Evolutionary conservation across 2,329 filamentous ascomycete genomes (phyloP).

Genomic region (Aschersonia sp.): DNA sequence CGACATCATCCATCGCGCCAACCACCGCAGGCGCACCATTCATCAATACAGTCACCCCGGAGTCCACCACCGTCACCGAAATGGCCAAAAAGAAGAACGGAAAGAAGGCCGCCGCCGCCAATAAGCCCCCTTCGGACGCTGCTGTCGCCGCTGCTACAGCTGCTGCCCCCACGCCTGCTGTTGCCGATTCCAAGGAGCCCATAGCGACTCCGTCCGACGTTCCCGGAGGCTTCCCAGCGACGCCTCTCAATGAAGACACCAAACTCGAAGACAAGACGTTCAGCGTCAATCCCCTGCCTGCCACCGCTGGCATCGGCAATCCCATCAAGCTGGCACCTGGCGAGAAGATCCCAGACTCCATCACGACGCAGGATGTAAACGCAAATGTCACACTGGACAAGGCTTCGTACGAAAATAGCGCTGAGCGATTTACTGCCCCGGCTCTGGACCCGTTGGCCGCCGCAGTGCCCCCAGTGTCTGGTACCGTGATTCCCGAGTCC

Average conservation of each 20-base stretch:
- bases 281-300: slow-evolving; percentile 46
- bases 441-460: slow-evolving; percentile 10
- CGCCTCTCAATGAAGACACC: slow-evolving; percentile 42
- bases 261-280: slow-evolving; percentile 36
- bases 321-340: slow-evolving; percentile 68
- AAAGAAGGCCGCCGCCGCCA: slow-evolving; percentile 13
- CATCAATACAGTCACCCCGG: slow-evolving; percentile 54
- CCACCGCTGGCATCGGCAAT: slow-evolving; percentile 53
- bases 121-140: slow-evolving; percentile 6
- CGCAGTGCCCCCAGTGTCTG: slow-evolving; percentile 39
- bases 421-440: slow-evolving; percentile 38
- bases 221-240: slow-evolving; percentile 45
- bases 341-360: slow-evolving; percentile 60
- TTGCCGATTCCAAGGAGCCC: slow-evolving; percentile 6
- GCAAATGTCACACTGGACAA: slow-evolving; percentile 64
- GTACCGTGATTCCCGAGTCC: slow-evolving; percentile 66
- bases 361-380: slow-evolving; percentile 55
- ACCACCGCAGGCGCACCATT: slow-evolving; percentile 26
- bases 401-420: slow-evolving; percentile 74
- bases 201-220: slow-evolving; percentile 19
- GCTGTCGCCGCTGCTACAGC: slow-evolving; percentile 1
- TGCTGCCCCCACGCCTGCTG: slow-evolving; percentile 2
- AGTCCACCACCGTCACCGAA: slow-evolving; percentile 51
- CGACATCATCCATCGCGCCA: slow-evolving; percentile 5
- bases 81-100: slow-evolving; percentile 47